A percentile compares a stretch with the other conserved stretches of the same genome.
Evolutionary conservation across 345 rosid species (phyloP).

Genomic region (Populus euphratica): DNA sequence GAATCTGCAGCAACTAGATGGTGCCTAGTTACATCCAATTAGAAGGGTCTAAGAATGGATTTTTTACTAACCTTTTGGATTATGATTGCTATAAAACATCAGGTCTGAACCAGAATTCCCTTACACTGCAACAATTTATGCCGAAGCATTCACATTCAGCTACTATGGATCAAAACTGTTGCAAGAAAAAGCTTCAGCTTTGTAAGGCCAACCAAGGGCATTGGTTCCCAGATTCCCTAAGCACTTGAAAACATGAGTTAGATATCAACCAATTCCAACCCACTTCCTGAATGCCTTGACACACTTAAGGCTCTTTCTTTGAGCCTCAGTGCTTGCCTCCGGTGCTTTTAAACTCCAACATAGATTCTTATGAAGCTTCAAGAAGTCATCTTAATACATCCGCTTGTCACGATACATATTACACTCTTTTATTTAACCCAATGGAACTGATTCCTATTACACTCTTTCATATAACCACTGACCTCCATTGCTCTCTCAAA

Average conservation of each 20-base stretch:
- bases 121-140: background rate
- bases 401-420: conserved; percentile 47
- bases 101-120: background rate
- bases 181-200: background rate
- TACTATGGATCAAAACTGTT: background rate
- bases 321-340: conserved; percentile 58
- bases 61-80: background rate
- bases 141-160: background rate
- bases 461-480: too few relatives aligned
- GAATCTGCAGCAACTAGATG: background rate
- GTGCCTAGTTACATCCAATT: background rate
- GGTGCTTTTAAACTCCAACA: conserved; percentile 55
- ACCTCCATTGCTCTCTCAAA: too few relatives aligned
- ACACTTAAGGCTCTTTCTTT: conserved; percentile 57
- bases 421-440: too few relatives aligned
- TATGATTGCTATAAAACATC: background rate
- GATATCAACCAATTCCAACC: conserved; percentile 39
- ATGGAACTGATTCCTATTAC: too few relatives aligned
- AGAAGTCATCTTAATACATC: conserved; percentile 62
- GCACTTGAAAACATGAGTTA: background rate
- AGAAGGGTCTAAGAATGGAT: background rate
- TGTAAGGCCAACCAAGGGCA: background rate
- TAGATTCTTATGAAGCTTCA: conserved; percentile 69
- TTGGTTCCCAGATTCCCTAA: background rate
- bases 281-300: conserved; percentile 61